Evolutionary conservation across 108 stramenopile genomes (phyloP), one percentile per base, ranked within the genome.

Genomic region (Skeletonema potamos): DNA sequence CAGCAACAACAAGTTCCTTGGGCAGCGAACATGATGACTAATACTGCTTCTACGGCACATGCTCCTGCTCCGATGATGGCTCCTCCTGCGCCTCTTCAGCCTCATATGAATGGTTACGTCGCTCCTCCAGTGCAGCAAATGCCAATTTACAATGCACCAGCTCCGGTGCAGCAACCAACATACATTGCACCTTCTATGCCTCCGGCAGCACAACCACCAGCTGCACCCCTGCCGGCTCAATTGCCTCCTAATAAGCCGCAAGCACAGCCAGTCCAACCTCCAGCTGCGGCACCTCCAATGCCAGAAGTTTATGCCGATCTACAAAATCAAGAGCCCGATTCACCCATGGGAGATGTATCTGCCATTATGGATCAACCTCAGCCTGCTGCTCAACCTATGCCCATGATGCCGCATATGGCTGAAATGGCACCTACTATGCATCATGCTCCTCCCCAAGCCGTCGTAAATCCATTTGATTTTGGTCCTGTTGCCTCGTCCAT

Each of bases 381-480:
- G 3, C 20, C 15, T n/a, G 4, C 46, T 20, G 4, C 20, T 48
- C 46, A 17, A 22, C 6, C 20, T 22, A 48, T 48, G 46, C 46
- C 46, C 0, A 22, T 18, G 20, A 48, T 48, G 46, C 20, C 8
- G 12, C 46, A 17, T 22, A 3, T 48, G 46, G 20, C 3, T 20
- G 20, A 48, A 22, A 8, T 6, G 20, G 46, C 46, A 22, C 46
- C 34, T 7, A n/a, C 27, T 7, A 39, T 28, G 41, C 54, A 48
- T 13, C 39, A 44, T 2, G 62, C 33, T 11, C 54, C 46, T 3
- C 60, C 59, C 46, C 28, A 28, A 4, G 29, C 62, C 2, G 34
- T 46, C 56, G 41, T 32, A 32, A 72, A 72, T 63, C 70, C 70
- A 6, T 63, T 66, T 29, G 73, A 74, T 66, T 62, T 58, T 48